Evolutionary conservation across 1,139 yeast species (phyloP).

Genomic region (Insectozyma bohioensis): DNA sequence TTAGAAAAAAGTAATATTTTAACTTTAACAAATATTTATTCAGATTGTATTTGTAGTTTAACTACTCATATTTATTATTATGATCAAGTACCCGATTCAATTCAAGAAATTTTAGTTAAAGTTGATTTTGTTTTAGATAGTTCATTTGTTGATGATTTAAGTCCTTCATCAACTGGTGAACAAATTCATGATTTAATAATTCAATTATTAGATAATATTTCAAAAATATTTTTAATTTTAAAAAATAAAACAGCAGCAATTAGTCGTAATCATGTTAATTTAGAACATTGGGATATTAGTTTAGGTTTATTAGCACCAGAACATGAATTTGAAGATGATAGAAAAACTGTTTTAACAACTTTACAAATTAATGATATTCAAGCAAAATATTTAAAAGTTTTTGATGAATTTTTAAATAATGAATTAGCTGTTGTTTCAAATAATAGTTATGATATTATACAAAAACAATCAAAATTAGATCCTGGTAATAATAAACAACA

Average conservation of each 20-base stretch:
- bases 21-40: constrained; percentile 31
- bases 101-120: constrained; percentile 52
- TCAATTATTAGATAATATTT: constrained; percentile 33
- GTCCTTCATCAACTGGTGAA: constrained; percentile 12
- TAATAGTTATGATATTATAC: constrained; percentile 8
- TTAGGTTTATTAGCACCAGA: constrained; percentile 35
- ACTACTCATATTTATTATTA: constrained; percentile 74
- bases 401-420: constrained; percentile 31
- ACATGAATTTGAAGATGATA: constrained; percentile 18
- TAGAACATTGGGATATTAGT: constrained; percentile 46
- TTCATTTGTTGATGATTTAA: constrained; percentile 17
- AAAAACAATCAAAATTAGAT: constrained; percentile 10
- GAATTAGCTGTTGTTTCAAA: constrained; percentile 24
- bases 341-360: constrained; percentile 18
- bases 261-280: constrained; percentile 39
- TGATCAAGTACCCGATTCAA: constrained; percentile 78
- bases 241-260: constrained; percentile 33
- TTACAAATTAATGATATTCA: constrained; percentile 33
- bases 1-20: constrained; percentile 23
- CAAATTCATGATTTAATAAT: constrained; percentile 26
- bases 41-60: constrained; percentile 57
- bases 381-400: constrained; percentile 31
- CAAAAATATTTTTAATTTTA: constrained; percentile 32
- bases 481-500: constrained; percentile 11
- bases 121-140: constrained; percentile 34